phyloP scores from a whole-genome alignment of 2,329 filamentous ascomycete species.

The Curvularia spicifera region DNA sequence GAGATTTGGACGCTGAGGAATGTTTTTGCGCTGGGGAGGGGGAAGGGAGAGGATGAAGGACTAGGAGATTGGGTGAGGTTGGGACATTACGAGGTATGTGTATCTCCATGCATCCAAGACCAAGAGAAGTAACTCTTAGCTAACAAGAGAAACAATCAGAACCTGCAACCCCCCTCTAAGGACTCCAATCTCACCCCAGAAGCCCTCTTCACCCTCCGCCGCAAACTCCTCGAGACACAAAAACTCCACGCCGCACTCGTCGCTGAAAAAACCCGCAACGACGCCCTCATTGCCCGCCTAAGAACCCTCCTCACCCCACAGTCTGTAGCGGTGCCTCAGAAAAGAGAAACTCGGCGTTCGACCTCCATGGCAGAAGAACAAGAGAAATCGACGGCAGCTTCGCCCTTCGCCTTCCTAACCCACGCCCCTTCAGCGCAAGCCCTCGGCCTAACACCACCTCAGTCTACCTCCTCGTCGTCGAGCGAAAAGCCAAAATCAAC shows the following conservation, averaged over 20 bases:
- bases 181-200: conserved; percentile 64
- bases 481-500: conserved; percentile 42
- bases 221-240: conserved; percentile 78
- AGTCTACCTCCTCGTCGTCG: neutral
- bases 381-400: conserved; percentile 3
- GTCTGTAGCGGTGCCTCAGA: neutral
- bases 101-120: no score
- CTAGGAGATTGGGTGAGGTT: conserved; percentile 78
- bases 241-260: conserved; percentile 73
- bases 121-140: no score
- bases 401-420: conserved; percentile 63
- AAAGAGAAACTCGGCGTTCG: conserved; percentile 30
- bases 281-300: conserved; percentile 70
- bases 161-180: conserved; percentile 32
- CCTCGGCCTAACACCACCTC: conserved; percentile 42
- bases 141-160: conserved; percentile 19
- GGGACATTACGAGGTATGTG: conserved; percentile 77
- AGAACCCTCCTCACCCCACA: conserved; percentile 54
- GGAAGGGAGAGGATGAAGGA: conserved; percentile 59
- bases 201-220: conserved; percentile 72
- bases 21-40: conserved; percentile 61
- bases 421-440: conserved; percentile 55
- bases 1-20: conserved; percentile 88
- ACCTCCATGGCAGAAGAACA: conserved; percentile 9
- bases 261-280: conserved; percentile 74